Evolutionary conservation across 768 basidiomycete species (phyloP).

Genomic region (Trametes cinnabarina): DNA sequence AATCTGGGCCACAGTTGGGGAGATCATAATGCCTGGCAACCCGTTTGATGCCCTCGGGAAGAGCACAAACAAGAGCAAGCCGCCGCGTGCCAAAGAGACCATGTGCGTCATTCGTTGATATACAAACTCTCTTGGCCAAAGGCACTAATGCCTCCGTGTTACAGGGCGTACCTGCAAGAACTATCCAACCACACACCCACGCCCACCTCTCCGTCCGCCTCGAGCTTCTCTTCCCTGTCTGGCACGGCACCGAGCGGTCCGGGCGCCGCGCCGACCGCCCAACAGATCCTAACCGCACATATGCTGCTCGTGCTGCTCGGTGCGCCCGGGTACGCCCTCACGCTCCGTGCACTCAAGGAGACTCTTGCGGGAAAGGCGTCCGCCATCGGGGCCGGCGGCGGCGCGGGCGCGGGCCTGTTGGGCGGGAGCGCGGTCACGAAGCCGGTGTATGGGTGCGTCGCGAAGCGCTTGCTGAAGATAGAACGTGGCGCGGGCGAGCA

Average conservation of each 20-base stretch:
- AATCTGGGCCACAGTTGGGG: conserved; percentile 67
- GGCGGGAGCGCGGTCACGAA: conserved; percentile 52
- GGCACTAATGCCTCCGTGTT: not conserved
- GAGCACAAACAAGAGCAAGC: conserved; percentile 34
- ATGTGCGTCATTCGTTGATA: conserved; percentile 44
- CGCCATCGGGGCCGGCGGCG: conserved; percentile 25
- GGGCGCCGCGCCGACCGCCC: conserved; percentile 46
- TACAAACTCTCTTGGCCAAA: not conserved
- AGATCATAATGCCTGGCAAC: conserved; percentile 59
- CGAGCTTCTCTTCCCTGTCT: conserved; percentile 48
- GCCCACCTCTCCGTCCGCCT: conserved; percentile 55
- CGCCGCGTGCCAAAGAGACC: conserved; percentile 56
- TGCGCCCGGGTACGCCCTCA: conserved; percentile 53
- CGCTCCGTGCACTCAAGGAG: conserved; percentile 63
- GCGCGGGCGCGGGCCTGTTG: conserved; percentile 18
- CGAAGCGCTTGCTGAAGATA: conserved; percentile 74
- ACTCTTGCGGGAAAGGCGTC: conserved; percentile 45
- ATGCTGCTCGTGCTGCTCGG: conserved; percentile 59
- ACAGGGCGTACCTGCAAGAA: conserved; percentile 56
- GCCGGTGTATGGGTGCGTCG: conserved; percentile 76
- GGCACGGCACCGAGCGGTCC: conserved; percentile 30
- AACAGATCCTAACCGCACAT: conserved; percentile 71
- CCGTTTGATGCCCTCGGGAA: conserved; percentile 35
- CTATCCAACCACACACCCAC: conserved; percentile 51
- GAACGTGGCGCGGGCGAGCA: conserved; percentile 76